phyloP scores from a whole-genome alignment of 2,329 filamentous ascomycete genomes.

The Epichloe sibirici region DNA sequence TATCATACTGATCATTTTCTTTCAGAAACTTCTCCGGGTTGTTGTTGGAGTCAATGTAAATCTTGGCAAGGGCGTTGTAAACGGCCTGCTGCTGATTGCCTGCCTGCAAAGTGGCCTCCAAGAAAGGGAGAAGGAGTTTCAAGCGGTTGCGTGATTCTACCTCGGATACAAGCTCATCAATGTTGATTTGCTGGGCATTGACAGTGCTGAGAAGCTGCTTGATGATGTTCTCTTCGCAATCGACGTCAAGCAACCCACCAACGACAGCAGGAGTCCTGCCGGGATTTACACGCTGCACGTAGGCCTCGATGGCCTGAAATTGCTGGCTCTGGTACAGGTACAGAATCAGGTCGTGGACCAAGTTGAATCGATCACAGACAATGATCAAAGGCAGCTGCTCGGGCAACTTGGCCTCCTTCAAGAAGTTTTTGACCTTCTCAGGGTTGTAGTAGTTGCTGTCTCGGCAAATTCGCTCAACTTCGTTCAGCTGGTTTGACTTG shows the following conservation, averaged over 20 bases:
- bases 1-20: slow-evolving; percentile 95
- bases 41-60: slow-evolving; percentile 98
- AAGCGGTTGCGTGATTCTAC: slow-evolving; percentile 94
- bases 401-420: slow-evolving; percentile 85
- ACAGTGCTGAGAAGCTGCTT: slow-evolving; percentile 82
- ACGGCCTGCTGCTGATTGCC: slow-evolving; percentile 95
- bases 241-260: slow-evolving; percentile 86
- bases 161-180: slow-evolving; percentile 85
- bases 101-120: slow-evolving; percentile 77
- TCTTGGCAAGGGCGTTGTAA: slow-evolving; percentile 95
- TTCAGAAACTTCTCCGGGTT: slow-evolving; percentile 95
- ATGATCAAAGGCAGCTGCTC: slow-evolving; percentile 96
- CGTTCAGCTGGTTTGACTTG: slow-evolving; percentile 82
- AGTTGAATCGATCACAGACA: slow-evolving; percentile 98
- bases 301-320: slow-evolving; percentile 97
- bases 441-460: slow-evolving; percentile 85
- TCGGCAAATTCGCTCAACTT: slow-evolving; percentile 93
- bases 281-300: slow-evolving; percentile 94
- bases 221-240: slow-evolving; percentile 94
- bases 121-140: slow-evolving; percentile 90
- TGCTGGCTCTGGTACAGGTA: slow-evolving; percentile 99
- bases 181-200: slow-evolving; percentile 72
- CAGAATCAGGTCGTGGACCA: slow-evolving; percentile 90
- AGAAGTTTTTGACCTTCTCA: slow-evolving; percentile 97
- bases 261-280: slow-evolving; percentile 82